Conservation (phyloP, 495 filamentous ascomycete genomes). For the Neurospora sublineolata region DNA sequence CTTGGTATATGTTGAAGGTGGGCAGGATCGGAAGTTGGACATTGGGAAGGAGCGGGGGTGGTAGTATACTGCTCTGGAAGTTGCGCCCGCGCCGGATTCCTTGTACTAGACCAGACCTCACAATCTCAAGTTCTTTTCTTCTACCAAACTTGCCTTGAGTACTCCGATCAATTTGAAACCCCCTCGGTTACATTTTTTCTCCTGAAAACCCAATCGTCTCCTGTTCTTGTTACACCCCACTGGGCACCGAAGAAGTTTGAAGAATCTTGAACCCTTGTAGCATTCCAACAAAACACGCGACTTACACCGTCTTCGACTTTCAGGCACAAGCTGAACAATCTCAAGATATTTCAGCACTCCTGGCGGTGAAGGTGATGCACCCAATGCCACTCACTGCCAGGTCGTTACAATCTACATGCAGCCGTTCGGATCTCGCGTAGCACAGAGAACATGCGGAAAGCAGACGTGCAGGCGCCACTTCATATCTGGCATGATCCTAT, state of each 20-base stretch:
- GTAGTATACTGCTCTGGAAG: background rate
- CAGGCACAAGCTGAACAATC: background rate
- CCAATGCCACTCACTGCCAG: background rate
- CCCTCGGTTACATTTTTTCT: background rate
- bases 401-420: background rate
- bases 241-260: background rate
- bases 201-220: background rate
- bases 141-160: background rate
- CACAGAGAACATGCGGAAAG: background rate
- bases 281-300: background rate
- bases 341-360: background rate
- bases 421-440: background rate
- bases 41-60: background rate
- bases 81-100: background rate
- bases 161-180: background rate
- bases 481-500: background rate
- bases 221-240: background rate
- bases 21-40: background rate
- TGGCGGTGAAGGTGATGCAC: background rate
- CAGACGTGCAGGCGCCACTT: background rate
- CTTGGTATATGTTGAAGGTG: background rate
- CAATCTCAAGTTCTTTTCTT: background rate
- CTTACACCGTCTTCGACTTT: background rate
- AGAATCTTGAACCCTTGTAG: background rate
- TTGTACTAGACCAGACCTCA: background rate